phyloP scores from a whole-genome alignment of 148 eudicot species.

The Camellia sinensis region DNA sequence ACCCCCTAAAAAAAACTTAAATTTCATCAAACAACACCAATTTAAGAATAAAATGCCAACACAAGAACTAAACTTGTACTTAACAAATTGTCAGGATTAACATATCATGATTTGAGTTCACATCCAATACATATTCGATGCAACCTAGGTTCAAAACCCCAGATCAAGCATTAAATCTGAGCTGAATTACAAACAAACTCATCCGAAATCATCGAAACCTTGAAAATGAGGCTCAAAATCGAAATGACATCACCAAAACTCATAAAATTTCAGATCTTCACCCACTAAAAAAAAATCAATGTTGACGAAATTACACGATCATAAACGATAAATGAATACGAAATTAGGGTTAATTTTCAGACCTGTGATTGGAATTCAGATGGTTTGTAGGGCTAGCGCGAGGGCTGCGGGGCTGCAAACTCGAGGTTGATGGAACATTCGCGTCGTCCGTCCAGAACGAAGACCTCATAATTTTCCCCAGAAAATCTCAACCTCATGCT shows the following conservation, averaged over 20 bases:
- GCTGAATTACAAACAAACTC: neutral
- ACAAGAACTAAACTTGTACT: neutral
- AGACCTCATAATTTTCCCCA: constrained; percentile 40
- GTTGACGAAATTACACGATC: neutral
- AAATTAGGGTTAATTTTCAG: constrained; percentile 11
- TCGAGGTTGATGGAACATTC: constrained; percentile 43
- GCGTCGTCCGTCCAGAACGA: constrained; percentile 54
- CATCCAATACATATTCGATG: neutral
- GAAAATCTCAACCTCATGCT: constrained; percentile 16
- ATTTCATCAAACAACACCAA: neutral
- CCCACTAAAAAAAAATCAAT: constrained; percentile 9
- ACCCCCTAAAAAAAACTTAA: neutral
- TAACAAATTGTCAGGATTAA: neutral
- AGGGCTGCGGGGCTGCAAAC: constrained; percentile 27
- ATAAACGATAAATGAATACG: neutral
- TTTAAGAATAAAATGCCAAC: neutral
- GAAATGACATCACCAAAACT: neutral
- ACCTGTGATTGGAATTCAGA: constrained; percentile 31
- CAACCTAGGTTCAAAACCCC: neutral
- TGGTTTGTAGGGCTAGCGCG: constrained; percentile 7
- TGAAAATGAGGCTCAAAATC: neutral
- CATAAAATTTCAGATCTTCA: constrained; percentile 26
- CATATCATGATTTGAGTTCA: neutral
- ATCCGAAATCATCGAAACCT: neutral
- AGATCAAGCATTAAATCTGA: constrained; percentile 2